Evolutionary conservation across 768 basidiomycete species (phyloP).

Genomic region (Neoboletus brunneissimus): DNA sequence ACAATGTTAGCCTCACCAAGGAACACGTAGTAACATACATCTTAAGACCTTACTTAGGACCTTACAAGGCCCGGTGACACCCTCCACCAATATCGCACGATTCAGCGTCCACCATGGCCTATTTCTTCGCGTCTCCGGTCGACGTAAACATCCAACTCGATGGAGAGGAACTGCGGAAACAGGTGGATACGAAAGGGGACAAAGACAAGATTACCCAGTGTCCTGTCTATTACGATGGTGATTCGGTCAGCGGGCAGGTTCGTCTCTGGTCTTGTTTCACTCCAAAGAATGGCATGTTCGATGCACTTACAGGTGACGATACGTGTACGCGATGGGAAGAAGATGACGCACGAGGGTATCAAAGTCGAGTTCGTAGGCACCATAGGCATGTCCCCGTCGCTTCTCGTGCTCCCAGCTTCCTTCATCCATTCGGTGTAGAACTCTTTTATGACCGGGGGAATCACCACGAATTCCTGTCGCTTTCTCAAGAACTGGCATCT

Average conservation of each 20-base stretch:
- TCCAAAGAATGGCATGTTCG: not conserved
- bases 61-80: not conserved
- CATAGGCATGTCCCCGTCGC: constrained; percentile 63
- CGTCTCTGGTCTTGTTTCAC: constrained; percentile 14
- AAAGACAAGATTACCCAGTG: constrained; percentile 83
- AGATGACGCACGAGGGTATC: constrained; percentile 91
- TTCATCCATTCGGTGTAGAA: constrained; percentile 35
- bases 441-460: constrained; percentile 97
- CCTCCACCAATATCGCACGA: constrained; percentile 1
- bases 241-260: constrained; percentile 87
- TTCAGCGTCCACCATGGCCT: constrained; percentile 46
- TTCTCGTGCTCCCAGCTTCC: not conserved
- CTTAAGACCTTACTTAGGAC: not conserved
- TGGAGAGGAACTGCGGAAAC: constrained; percentile 83
- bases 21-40: not conserved
- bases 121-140: constrained; percentile 89
- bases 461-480: constrained; percentile 95
- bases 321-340: constrained; percentile 92
- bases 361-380: constrained; percentile 97
- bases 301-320: constrained; percentile 62
- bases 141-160: constrained; percentile 89
- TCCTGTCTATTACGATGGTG: constrained; percentile 96
- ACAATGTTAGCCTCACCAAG: not conserved
- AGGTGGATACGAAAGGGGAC: constrained; percentile 85
- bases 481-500: constrained; percentile 91